A percentile compares a stretch with the other conserved stretches of the same genome.
phyloP scores from a whole-genome alignment of 352 stramenopile genomes.

The Achlya hypogyna region DNA sequence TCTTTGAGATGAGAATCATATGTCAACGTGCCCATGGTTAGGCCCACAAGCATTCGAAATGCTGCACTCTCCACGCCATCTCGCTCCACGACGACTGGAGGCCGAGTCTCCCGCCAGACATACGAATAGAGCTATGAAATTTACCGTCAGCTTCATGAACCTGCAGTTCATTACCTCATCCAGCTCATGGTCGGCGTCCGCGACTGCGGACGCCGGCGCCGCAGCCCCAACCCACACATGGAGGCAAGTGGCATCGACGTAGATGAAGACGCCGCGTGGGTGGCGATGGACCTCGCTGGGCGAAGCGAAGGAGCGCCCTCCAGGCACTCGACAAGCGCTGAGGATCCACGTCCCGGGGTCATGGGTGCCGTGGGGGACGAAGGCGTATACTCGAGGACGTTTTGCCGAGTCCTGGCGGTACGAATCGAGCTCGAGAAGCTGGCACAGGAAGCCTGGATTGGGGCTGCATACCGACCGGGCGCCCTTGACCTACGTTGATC shows the following conservation, averaged over 20 bases:
- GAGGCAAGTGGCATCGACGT: background rate
- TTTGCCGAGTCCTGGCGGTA: background rate
- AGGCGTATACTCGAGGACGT: background rate
- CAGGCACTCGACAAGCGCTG: background rate
- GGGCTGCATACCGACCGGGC: slow-evolving; percentile 7
- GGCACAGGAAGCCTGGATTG: slow-evolving; percentile 11
- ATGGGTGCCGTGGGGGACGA: background rate
- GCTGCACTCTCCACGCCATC: too few relatives aligned
- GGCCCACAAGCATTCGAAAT: too few relatives aligned
- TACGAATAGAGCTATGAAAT: too few relatives aligned
- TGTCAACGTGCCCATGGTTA: too few relatives aligned
- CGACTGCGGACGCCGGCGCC: too few relatives aligned
- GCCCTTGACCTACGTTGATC: background rate
- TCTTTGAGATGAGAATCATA: too few relatives aligned
- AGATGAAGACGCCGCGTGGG: background rate
- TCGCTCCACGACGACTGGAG: too few relatives aligned
- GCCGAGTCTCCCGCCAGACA: too few relatives aligned
- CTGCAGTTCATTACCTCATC: too few relatives aligned
- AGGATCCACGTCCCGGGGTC: background rate
- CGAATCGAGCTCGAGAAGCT: slow-evolving; percentile 2
- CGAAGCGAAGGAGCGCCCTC: background rate
- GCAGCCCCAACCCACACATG: too few relatives aligned
- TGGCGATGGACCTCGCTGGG: background rate
- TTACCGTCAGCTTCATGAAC: too few relatives aligned
- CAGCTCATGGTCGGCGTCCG: too few relatives aligned